Conservation (phyloP, 192 early-diverging fungal species). For the Chytriomyces sp. region DNA sequence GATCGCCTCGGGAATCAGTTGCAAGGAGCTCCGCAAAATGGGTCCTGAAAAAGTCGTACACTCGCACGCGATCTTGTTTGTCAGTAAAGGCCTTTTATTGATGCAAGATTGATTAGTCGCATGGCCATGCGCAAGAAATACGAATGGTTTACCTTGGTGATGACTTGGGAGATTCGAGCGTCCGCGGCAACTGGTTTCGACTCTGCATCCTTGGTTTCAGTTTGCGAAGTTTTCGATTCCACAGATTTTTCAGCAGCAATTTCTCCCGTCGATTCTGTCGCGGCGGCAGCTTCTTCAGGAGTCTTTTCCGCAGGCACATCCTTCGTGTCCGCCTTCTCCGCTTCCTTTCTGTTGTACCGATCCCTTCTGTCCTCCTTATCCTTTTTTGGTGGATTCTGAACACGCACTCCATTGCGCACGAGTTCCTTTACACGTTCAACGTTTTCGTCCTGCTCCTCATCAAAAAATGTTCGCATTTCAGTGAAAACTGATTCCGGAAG, state of each 20-base stretch:
- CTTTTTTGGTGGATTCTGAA: not conserved
- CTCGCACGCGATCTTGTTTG: constrained; percentile 30
- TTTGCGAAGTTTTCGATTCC: not conserved
- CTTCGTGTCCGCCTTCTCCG: not conserved
- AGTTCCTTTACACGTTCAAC: constrained; percentile 19
- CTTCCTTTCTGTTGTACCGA: not conserved
- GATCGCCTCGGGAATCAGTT: constrained; percentile 41
- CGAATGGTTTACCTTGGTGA: constrained; percentile 6
- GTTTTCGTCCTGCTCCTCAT: constrained; percentile 5
- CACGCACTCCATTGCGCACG: not conserved
- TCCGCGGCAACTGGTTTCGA: not conserved
- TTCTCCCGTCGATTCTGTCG: constrained; percentile 1
- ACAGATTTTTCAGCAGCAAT: not conserved
- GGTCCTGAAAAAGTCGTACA: constrained; percentile 56
- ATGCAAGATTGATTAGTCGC: not conserved
- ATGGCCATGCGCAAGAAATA: not conserved
- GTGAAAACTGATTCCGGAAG: constrained; percentile 34
- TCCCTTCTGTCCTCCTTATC: not conserved
- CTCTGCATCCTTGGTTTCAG: not conserved
- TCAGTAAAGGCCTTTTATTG: constrained; percentile 4
- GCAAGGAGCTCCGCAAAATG: constrained; percentile 43
- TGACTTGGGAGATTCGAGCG: not conserved
- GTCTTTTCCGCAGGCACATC: not conserved
- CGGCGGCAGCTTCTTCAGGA: not conserved
- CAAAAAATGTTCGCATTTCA: constrained; percentile 52